Conservation (phyloP, 306 rosid species). For the Quercus suber region DNA sequence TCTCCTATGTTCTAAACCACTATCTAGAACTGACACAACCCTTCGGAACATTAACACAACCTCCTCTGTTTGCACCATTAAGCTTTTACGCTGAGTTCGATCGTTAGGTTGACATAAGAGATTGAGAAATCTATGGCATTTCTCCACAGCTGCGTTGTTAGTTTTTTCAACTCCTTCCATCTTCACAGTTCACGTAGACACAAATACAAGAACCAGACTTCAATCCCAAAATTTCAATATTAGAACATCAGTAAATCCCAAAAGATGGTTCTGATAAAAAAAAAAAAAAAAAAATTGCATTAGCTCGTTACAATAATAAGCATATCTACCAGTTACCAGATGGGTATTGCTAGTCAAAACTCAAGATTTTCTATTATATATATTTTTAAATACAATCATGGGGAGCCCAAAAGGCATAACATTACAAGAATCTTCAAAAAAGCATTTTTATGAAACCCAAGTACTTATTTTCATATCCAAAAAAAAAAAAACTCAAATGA, state of each 20-base stretch:
- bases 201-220: conserved; percentile 11
- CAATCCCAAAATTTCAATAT: conserved; percentile 23
- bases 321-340: no score
- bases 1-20: conserved; percentile 78
- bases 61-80: conserved; percentile 74
- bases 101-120: conserved; percentile 60
- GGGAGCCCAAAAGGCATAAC: no score
- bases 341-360: no score
- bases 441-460: no score
- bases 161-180: conserved; percentile 88
- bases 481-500: no score
- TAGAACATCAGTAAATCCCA: conserved; percentile 36
- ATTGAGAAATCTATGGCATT: conserved; percentile 68
- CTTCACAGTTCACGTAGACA: background rate
- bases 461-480: no score
- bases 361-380: no score
- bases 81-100: conserved; percentile 50
- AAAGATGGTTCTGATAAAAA: conserved; percentile 12
- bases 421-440: no score
- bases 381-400: no score
- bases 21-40: conserved; percentile 72
- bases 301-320: no score
- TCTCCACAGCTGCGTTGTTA: conserved; percentile 69
- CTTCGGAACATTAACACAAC: conserved; percentile 77
- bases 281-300: no score